Conservation (phyloP, 805 yeast genomes). For the Wickerhamomyces alni region DNA sequence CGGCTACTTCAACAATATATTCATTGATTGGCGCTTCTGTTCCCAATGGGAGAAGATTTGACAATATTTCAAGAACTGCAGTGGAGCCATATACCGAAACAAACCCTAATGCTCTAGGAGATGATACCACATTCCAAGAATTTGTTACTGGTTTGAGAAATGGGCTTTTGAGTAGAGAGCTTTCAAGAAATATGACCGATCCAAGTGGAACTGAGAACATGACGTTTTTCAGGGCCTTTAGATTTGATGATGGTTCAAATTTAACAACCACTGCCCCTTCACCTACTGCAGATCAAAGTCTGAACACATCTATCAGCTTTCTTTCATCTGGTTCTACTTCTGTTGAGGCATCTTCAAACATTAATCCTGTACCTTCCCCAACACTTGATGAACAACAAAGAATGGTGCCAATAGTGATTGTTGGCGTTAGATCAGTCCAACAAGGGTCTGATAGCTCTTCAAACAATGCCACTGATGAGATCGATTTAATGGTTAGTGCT, state of each 20-base stretch:
- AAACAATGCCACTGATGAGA: slow-evolving; percentile 9
- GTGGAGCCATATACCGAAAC: background rate
- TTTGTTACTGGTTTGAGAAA: slow-evolving; percentile 35
- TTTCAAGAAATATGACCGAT: slow-evolving; percentile 22
- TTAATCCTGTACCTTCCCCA: too few relatives aligned
- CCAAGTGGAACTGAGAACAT: slow-evolving; percentile 6
- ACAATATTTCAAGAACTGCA: slow-evolving; percentile 16
- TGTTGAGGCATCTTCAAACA: background rate
- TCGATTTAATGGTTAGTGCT: slow-evolving; percentile 6
- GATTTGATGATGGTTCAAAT: slow-evolving; percentile 25
- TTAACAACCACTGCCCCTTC: background rate
- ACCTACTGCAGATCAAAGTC: background rate
- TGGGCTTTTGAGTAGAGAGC: slow-evolving; percentile 34
- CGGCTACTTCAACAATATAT: slow-evolving; percentile 38
- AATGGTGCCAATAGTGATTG: slow-evolving; percentile 40
- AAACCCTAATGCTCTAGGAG: background rate
- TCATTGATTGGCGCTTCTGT: slow-evolving; percentile 29
- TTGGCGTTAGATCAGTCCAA: slow-evolving; percentile 40
- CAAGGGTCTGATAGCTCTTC: slow-evolving; percentile 9
- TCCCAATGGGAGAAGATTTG: slow-evolving; percentile 25
- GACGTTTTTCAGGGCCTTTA: slow-evolving; percentile 38
- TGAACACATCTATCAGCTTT: background rate
- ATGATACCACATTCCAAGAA: slow-evolving; percentile 37
- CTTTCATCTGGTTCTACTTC: background rate
- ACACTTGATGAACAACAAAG: slow-evolving; percentile 3